phyloP scores from a whole-genome alignment of 169 alveolate species.

The Theileria sp. region DNA sequence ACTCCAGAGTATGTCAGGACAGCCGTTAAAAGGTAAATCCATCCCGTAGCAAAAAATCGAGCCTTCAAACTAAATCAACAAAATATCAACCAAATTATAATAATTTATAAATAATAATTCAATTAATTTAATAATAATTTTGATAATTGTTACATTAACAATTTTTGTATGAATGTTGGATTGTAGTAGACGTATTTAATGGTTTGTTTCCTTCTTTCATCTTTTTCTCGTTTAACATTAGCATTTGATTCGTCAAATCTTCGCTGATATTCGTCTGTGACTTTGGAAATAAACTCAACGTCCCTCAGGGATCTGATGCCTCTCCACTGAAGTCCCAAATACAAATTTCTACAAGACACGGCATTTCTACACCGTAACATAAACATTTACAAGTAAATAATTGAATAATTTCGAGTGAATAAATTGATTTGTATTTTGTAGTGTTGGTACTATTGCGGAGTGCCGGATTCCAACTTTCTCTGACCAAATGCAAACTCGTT shows the following conservation, averaged over 20 bases:
- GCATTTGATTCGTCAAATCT: neutral
- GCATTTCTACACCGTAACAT: neutral
- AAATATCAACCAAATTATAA: neutral
- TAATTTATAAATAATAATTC: too few species aligned
- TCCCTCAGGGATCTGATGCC: neutral
- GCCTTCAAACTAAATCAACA: slow-evolving; percentile 34
- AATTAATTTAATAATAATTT: too few species aligned
- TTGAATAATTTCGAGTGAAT: too few species aligned
- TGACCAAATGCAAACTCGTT: neutral
- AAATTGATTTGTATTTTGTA: neutral
- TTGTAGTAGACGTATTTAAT: slow-evolving; percentile 51
- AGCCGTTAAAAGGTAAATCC: slow-evolving; percentile 51
- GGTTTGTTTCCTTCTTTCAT: slow-evolving; percentile 22
- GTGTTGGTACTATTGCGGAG: neutral
- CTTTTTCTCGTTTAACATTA: neutral
- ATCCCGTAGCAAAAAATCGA: slow-evolving; percentile 59
- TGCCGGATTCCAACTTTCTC: neutral
- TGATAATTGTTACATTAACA: slow-evolving; percentile 41
- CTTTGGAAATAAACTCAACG: slow-evolving; percentile 23
- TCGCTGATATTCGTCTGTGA: slow-evolving; percentile 33
- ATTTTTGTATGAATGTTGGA: slow-evolving; percentile 47
- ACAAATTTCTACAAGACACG: neutral
- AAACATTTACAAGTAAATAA: neutral
- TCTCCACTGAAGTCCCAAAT: neutral
- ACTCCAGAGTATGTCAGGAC: slow-evolving; percentile 33